phyloP scores from a whole-genome alignment of 1,284 basidiomycete genomes.

The Garcileccinum viscosum region DNA sequence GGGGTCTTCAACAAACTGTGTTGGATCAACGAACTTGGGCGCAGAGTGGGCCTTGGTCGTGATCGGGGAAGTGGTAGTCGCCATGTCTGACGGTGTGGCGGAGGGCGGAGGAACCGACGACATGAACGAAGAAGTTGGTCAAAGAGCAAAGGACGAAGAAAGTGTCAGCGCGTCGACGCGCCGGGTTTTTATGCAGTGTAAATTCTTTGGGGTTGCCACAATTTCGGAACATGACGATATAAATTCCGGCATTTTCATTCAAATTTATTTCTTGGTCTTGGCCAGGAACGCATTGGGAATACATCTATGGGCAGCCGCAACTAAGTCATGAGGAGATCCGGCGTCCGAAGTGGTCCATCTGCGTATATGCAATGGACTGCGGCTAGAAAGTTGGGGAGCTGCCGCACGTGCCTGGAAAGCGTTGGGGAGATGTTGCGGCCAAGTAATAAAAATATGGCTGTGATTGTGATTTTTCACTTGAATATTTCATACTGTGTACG shows the following conservation, averaged over 20 bases:
- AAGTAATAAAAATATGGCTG: not conserved
- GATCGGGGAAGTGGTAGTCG: constrained; percentile 34
- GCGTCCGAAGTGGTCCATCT: not conserved
- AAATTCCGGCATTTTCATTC: not conserved
- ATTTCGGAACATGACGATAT: constrained; percentile 19
- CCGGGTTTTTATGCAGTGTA: constrained; percentile 35
- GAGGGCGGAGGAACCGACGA: constrained; percentile 33
- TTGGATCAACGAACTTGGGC: constrained; percentile 8
- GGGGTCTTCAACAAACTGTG: constrained; percentile 38
- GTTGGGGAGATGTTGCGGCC: constrained; percentile 25
- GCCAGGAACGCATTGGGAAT: not conserved
- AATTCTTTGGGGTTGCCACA: constrained; percentile 45
- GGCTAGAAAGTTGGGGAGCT: not conserved
- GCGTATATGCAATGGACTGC: not conserved
- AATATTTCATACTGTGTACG: not conserved
- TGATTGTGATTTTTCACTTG: not conserved
- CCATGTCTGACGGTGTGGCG: constrained; percentile 33
- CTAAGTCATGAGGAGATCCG: not conserved
- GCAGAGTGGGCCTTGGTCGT: constrained; percentile 20
- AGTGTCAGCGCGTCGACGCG: not conserved
- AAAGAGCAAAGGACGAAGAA: constrained; percentile 21
- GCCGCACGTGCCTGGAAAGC: constrained; percentile 12
- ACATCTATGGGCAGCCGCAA: not conserved
- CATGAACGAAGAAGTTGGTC: constrained; percentile 32
- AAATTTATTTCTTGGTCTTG: not conserved